Evolutionary conservation across 176 grass and related monocot species (phyloP), one percentile per base, ranked within the genome.

Genomic region (Zoysia pacifica): DNA sequence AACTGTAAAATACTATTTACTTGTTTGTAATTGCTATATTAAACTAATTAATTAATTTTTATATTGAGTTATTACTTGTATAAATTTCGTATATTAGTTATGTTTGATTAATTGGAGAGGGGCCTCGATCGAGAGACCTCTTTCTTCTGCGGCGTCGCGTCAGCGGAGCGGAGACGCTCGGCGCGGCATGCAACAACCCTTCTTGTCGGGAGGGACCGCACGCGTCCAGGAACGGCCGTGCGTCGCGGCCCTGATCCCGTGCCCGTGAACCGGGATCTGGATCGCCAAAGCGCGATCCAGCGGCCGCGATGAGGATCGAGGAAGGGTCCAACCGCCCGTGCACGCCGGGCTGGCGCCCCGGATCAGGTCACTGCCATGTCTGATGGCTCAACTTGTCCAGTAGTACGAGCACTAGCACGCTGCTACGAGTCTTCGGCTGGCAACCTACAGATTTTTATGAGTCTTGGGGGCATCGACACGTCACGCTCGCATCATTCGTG

Each of bases 111-210:
- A 28, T 28, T 0, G 28, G 28, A 0, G 28, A 28, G 28, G 28
- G 28, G 28, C 56, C 39, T 16, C 62, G 28, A 28, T 28, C 28
- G 28, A 28, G 28, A 28, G 28, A 28, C 28, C 49, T 11, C 51
- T 20, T 37, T 53, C 49, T n/a, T 50, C 60, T 4, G 36, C 55
- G 16, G 55, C 55, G 18, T 58, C 18, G 55, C 55, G 55, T 58
- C 55, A 4, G 8, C 62, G 28, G 65, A 37, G 18, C 62, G 14
- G 6, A n/a, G 37, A 52, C 37, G 48, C 74, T 19, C 15, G 18
- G 63, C 84, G 55, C 78, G 85, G 62, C 81, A 79, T 81, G 86
- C 68, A 67, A 68, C 80, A 37, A 59, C 74, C 68, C 74, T 35
- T 50, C 66, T 20, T 42, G 54, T 43, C 0, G 38, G 53, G 16